Conservation (phyloP, 768 basidiomycete genomes). For the Amanita pallidorosea region DNA sequence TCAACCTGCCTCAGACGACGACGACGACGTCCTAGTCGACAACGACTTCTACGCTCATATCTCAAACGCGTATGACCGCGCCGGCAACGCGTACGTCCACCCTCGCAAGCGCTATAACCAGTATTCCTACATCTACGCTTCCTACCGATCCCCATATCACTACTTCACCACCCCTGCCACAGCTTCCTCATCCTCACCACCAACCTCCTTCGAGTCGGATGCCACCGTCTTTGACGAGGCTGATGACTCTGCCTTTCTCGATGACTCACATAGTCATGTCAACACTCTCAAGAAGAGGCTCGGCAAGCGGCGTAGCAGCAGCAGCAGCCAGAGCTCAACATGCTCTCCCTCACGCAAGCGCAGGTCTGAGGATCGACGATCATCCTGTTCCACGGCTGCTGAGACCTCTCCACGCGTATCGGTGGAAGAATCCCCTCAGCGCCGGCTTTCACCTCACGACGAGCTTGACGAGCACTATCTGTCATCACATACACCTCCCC, state of each 20-base stretch:
- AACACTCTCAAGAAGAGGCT: slow-evolving; percentile 11
- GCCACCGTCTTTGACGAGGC: slow-evolving; percentile 20
- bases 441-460: slow-evolving; percentile 1
- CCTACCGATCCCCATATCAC: slow-evolving; percentile 7
- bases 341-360: slow-evolving; percentile 6
- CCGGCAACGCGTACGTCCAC: slow-evolving; percentile 8
- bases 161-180: slow-evolving; percentile 11
- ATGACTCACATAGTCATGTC: slow-evolving; percentile 13
- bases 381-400: background rate
- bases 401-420: slow-evolving; percentile 5
- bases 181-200: slow-evolving; percentile 13
- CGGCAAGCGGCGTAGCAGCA: slow-evolving; percentile 9
- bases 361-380: slow-evolving; percentile 5
- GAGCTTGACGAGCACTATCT: slow-evolving; percentile 4
- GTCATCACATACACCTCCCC: background rate
- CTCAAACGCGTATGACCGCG: slow-evolving; percentile 8
- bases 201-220: slow-evolving; percentile 18
- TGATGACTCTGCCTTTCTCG: slow-evolving; percentile 14
- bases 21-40: slow-evolving; percentile 13
- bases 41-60: slow-evolving; percentile 5
- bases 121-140: slow-evolving; percentile 7
- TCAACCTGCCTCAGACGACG: slow-evolving; percentile 11
- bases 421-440: background rate
- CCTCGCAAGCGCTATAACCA: slow-evolving; percentile 3
- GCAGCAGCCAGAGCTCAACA: slow-evolving; percentile 5